Percentiles rank a stretch among this genome's conserved stretches.
These are phyloP conservation scores for Corylus avellana DNA, from an alignment of 306 rosid species.

Conservation along the genomic window DNA sequence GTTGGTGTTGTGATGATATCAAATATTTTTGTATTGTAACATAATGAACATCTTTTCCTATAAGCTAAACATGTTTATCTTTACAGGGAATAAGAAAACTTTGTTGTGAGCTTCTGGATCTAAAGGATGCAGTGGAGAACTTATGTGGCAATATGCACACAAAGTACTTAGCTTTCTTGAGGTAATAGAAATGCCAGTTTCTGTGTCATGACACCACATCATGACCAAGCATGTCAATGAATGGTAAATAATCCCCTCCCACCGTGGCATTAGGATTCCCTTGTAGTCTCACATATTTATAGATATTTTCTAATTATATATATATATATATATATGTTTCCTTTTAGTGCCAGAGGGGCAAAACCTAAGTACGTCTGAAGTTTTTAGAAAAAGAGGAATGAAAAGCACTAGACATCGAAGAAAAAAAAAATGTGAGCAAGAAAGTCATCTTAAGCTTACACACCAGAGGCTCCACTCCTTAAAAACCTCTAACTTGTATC, in stretches of 20 bases:
- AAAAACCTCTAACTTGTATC: too few relatives aligned
- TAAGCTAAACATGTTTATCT: not conserved
- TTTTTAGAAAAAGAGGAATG: too few relatives aligned
- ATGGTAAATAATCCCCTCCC: not conserved
- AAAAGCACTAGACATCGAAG: too few relatives aligned
- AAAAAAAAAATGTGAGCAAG: too few relatives aligned
- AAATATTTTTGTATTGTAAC: not conserved
- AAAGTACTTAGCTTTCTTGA: conserved; percentile 87
- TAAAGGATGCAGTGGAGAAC: conserved; percentile 95
- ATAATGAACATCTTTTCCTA: not conserved
- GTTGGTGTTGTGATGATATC: not conserved
- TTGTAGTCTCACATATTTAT: not conserved
- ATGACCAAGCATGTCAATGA: not conserved
- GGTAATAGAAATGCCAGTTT: conserved; percentile 47
- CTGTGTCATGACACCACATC: not conserved
- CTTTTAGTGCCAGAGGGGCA: not conserved
- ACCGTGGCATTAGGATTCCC: not conserved
- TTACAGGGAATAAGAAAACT: conserved; percentile 93
- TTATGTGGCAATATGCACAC: conserved; percentile 89
- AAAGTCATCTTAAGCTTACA: too few relatives aligned
- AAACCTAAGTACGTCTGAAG: too few relatives aligned
- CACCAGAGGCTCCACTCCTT: too few relatives aligned
- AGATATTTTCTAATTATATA: not conserved
- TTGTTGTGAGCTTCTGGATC: conserved; percentile 90
- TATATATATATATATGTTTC: not conserved